A percentile compares a stretch with the other conserved stretches of the same genome.
Evolutionary conservation across 2,329 filamentous ascomycete species (phyloP).

Genomic region (Phaeoacremonium minimum): DNA sequence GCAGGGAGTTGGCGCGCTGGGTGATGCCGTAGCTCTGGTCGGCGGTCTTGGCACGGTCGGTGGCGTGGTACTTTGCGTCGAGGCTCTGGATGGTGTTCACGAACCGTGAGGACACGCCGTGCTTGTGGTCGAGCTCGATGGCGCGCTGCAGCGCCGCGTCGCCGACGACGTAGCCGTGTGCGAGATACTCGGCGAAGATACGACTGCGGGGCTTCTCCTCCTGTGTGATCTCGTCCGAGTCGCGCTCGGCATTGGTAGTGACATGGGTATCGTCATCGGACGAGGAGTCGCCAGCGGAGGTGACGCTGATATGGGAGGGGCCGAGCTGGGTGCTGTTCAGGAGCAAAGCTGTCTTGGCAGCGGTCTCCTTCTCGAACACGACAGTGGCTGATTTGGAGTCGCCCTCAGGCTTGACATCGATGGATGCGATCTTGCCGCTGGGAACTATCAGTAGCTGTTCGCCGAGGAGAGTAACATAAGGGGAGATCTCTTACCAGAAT

Average conservation of each 20-base stretch:
- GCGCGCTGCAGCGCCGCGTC: slow-evolving; percentile 73
- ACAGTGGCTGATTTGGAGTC: slow-evolving; percentile 82
- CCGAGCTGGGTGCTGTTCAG: slow-evolving; percentile 96
- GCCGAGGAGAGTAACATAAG: slow-evolving; percentile 1
- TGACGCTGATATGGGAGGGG: slow-evolving; percentile 74
- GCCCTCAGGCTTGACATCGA: slow-evolving; percentile 69
- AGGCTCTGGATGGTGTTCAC: slow-evolving; percentile 70
- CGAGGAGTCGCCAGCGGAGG: slow-evolving; percentile 61
- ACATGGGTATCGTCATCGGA: slow-evolving; percentile 53
- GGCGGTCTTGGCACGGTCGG: slow-evolving; percentile 77
- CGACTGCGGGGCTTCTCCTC: slow-evolving; percentile 95
- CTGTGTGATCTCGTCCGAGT: slow-evolving; percentile 72
- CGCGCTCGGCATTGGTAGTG: slow-evolving; percentile 50
- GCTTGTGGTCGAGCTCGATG: slow-evolving; percentile 83
- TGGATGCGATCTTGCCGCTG: slow-evolving; percentile 85
- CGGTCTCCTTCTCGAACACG: slow-evolving; percentile 93
- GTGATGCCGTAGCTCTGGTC: slow-evolving; percentile 83
- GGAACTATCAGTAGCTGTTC: background rate
- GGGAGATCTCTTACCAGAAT: slow-evolving; percentile 66
- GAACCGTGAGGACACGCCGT: slow-evolving; percentile 81
- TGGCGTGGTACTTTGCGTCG: slow-evolving; percentile 82
- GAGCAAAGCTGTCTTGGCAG: slow-evolving; percentile 92
- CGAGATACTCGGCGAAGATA: slow-evolving; percentile 93
- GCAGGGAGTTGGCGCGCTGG: slow-evolving; percentile 61
- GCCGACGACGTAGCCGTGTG: slow-evolving; percentile 84